phyloP scores from a whole-genome alignment of 495 filamentous ascomycete species.

The Oleoguttula mirabilis region DNA sequence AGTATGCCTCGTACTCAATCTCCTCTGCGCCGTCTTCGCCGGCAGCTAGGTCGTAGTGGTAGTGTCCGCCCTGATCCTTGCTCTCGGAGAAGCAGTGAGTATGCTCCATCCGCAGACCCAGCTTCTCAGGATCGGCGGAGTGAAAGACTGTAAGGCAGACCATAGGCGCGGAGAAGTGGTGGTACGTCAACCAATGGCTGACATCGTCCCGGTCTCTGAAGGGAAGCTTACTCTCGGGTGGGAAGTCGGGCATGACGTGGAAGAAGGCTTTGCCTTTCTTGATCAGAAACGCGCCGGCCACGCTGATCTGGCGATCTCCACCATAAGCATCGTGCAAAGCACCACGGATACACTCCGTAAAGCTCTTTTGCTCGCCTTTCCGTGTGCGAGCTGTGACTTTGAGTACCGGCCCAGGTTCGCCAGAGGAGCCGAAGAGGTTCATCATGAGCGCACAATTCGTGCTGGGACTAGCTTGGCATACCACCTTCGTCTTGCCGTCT shows the following conservation, averaged over 20 bases:
- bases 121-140: slow-evolving; percentile 14
- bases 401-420: slow-evolving; percentile 5
- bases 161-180: slow-evolving; percentile 14
- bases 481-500: neutral
- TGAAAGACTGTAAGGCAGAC: slow-evolving; percentile 18
- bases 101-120: slow-evolving; percentile 19
- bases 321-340: slow-evolving; percentile 9
- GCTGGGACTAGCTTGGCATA: slow-evolving; percentile 6
- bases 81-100: slow-evolving; percentile 18
- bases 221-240: slow-evolving; percentile 4
- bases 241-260: slow-evolving; percentile 20
- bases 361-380: slow-evolving; percentile 12
- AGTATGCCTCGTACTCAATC: slow-evolving; percentile 17
- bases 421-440: slow-evolving; percentile 13
- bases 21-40: slow-evolving; percentile 8
- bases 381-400: slow-evolving; percentile 13
- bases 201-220: slow-evolving; percentile 9
- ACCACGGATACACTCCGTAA: slow-evolving; percentile 15
- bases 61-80: slow-evolving; percentile 14
- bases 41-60: slow-evolving; percentile 9
- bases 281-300: slow-evolving; percentile 16
- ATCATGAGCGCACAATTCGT: slow-evolving; percentile 19
- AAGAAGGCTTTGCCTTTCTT: slow-evolving; percentile 9
- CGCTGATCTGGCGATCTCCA: slow-evolving; percentile 1
- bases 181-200: slow-evolving; percentile 15